Base-by-base conservation (phyloP, 495 filamentous ascomycete genomes). In the Elaphomyces granulatus region DNA sequence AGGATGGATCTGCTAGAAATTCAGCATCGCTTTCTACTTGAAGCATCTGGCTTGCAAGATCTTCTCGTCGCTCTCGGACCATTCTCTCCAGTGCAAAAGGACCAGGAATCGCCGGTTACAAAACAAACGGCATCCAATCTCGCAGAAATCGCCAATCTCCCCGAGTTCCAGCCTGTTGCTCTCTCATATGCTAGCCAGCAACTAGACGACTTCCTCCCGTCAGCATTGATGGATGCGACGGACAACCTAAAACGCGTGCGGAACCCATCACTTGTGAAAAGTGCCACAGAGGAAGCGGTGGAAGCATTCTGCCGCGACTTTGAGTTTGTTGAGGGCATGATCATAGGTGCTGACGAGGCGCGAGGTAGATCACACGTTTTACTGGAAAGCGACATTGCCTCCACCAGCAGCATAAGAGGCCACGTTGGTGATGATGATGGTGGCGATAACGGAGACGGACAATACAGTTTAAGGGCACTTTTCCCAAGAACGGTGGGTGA, bases 121-220 rank as follows among this genome's bases (percentile, higher is more conserved):
- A 56, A 72, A 15, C 58, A 69, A 37, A 44, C 68, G 30, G 58
- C 42, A 20, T 56, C 32, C 36, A 66, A 68, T 32, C 53, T 76
- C 4, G 55, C 63, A 15, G 58, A 66, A 4, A 70, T 83, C n/a
- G 61, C 67, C 14, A 58, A 46, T 8, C 64, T 81, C 9, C 59
- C 68, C 1, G 59, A 72, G 15, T 77, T 87, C 53, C 75, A 82
- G 41, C 72, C 77, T 0, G 63, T 71, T 9, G 57, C 71, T 2
- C 68, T 95, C 16, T 60, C 69, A 9, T 54, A 62, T 26, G 77
- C 78, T 4, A 80, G 79, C 50, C 83, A 92, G 49, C 70, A 72
- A 18, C 73, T 98, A 3, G 92, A 98, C 55, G 78, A 83, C 46
- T 96, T 94, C 59, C 68, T 98, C 15, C 87, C 87, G 0, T 88